phyloP scores from a whole-genome alignment of 2,329 filamentous ascomycete species.

The Bimuria novae-zelandiae region DNA sequence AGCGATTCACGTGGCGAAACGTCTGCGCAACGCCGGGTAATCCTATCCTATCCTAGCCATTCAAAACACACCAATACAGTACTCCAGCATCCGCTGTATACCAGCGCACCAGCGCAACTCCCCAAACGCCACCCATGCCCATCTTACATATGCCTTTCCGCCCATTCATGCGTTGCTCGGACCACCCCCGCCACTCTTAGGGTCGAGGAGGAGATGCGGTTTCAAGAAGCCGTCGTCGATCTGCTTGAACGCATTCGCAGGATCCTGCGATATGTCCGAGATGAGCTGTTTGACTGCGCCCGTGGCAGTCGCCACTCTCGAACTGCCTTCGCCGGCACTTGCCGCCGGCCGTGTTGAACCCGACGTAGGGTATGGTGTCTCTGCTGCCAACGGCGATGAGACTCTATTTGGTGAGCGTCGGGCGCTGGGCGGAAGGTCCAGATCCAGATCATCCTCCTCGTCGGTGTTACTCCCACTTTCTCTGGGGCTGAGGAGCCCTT shows the following conservation, averaged over 20 bases:
- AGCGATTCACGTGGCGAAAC: background rate
- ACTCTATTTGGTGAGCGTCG: constrained; percentile 50
- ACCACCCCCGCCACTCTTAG: constrained; percentile 39
- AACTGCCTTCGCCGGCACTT: constrained; percentile 25
- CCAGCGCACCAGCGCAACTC: background rate
- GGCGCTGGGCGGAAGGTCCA: constrained; percentile 64
- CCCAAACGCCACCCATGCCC: constrained; percentile 3
- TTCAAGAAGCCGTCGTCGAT: constrained; percentile 97
- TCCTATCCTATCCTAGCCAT: background rate
- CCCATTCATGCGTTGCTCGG: constrained; percentile 40
- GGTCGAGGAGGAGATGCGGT: constrained; percentile 83
- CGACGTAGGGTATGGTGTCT: constrained; percentile 48
- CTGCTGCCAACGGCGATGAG: constrained; percentile 33
- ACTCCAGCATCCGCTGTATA: background rate
- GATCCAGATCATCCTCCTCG: constrained; percentile 59
- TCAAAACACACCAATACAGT: background rate
- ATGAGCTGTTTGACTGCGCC: constrained; percentile 81
- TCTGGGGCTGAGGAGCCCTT: constrained; percentile 58
- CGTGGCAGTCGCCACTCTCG: constrained; percentile 65
- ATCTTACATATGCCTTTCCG: background rate
- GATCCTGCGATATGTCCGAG: constrained; percentile 78
- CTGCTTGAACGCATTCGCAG: constrained; percentile 86
- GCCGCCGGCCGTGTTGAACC: constrained; percentile 30
- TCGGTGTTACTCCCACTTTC: constrained; percentile 53
- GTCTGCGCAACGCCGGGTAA: no score